Percentiles rank a stretch among this genome's conserved stretches.
Evolutionary conservation across 2,329 filamentous ascomycete species (phyloP).

Genomic region (Trichoderma simmonsii): DNA sequence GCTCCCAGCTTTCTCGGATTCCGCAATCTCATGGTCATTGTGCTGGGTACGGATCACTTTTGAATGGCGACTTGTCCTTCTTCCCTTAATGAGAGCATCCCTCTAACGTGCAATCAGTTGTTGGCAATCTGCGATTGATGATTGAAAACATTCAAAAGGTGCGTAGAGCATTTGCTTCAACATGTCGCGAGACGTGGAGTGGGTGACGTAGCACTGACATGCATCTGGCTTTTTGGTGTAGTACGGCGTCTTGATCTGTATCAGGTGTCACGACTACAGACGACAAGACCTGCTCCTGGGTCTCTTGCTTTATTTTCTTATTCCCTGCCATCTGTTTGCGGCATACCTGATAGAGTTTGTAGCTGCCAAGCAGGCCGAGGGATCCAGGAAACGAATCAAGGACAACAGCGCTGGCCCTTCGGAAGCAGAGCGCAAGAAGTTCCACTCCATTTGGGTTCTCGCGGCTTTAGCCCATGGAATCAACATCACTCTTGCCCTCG

Average conservation of each 20-base stretch:
- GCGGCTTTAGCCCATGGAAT: slow-evolving; percentile 77
- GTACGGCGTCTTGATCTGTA: slow-evolving; percentile 93
- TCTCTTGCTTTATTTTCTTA: slow-evolving; percentile 74
- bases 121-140: slow-evolving; percentile 88
- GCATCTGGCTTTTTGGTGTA: slow-evolving; percentile 34
- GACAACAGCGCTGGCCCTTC: slow-evolving; percentile 48
- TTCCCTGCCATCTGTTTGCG: slow-evolving; percentile 85
- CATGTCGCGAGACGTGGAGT: background rate
- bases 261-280: slow-evolving; percentile 85
- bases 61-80: background rate
- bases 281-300: slow-evolving; percentile 74
- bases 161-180: background rate
- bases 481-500: slow-evolving; percentile 79
- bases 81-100: background rate
- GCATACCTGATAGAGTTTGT: slow-evolving; percentile 86
- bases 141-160: slow-evolving; percentile 97
- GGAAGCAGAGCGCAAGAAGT: slow-evolving; percentile 61
- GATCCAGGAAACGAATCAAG: slow-evolving; percentile 55
- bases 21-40: slow-evolving; percentile 92
- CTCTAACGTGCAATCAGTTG: slow-evolving; percentile 54
- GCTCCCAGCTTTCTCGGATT: slow-evolving; percentile 89
- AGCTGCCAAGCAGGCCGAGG: slow-evolving; percentile 75
- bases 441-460: slow-evolving; percentile 73
- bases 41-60: slow-evolving; percentile 60
- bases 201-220: background rate